Percentiles rank a stretch among this genome's conserved stretches.
Evolutionary conservation across 148 eudicot genomes (phyloP).

Genomic region (Amaranthus palmeri): DNA sequence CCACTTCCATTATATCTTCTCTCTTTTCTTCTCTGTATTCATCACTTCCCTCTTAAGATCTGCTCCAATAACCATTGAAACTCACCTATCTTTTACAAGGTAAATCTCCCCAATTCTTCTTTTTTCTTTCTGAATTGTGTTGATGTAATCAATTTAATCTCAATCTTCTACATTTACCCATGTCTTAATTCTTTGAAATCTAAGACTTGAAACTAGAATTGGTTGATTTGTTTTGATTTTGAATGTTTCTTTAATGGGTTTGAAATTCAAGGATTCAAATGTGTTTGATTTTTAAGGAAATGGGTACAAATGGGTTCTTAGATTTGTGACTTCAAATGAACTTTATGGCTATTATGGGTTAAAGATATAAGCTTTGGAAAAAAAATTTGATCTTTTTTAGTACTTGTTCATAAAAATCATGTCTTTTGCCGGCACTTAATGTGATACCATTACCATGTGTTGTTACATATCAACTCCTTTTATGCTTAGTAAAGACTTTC

Average conservation of each 20-base stretch:
- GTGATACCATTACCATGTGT: neutral
- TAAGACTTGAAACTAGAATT: neutral
- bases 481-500: neutral
- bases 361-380: conserved; percentile 20
- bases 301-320: neutral
- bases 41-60: conserved; percentile 18
- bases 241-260: neutral
- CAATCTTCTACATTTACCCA: conserved; percentile 6
- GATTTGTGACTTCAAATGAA: conserved; percentile 8
- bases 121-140: neutral
- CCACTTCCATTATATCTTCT: conserved; percentile 10
- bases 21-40: neutral
- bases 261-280: neutral
- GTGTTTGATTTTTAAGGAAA: neutral
- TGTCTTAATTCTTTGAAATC: conserved; percentile 1
- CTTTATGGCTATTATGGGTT: neutral
- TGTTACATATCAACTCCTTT: neutral
- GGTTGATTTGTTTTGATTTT: neutral
- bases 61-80: conserved; percentile 13
- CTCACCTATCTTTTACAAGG: conserved; percentile 5
- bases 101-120: conserved; percentile 7
- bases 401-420: conserved; percentile 5
- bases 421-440: conserved; percentile 13
- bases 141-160: neutral
- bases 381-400: neutral